phyloP scores from a whole-genome alignment of 306 rosid species.

The Cicer yamashitae region DNA sequence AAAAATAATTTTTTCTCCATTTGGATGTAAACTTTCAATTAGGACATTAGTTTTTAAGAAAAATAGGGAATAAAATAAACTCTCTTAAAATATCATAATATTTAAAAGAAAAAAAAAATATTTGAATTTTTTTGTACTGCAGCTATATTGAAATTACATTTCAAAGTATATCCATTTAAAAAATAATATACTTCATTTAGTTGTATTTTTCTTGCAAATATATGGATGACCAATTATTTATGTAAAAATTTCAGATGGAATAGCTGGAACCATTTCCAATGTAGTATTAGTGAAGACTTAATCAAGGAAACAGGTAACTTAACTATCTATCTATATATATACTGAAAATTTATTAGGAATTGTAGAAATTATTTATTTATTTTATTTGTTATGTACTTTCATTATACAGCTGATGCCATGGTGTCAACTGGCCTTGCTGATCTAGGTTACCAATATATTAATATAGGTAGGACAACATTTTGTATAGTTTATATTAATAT shows the following conservation, averaged over 20 bases:
- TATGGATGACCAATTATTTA: constrained; percentile 22
- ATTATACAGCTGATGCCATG: constrained; percentile 72
- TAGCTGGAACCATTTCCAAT: constrained; percentile 82
- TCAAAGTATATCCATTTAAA: background rate
- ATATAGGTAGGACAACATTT: constrained; percentile 57
- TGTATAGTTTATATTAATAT: background rate
- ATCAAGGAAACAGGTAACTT: constrained; percentile 69
- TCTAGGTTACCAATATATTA: constrained; percentile 68
- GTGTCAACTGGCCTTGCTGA: constrained; percentile 75
- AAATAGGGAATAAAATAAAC: no score
- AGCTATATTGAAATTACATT: background rate
- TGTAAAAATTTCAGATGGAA: constrained; percentile 54
- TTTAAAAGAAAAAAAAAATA: background rate
- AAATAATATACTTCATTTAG: background rate
- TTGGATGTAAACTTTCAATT: no score
- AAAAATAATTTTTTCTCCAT: no score
- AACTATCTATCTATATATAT: background rate
- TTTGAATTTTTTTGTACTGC: background rate
- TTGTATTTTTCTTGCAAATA: constrained; percentile 14
- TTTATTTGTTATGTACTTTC: background rate
- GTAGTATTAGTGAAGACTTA: constrained; percentile 61
- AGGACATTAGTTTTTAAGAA: no score
- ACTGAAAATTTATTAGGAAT: background rate
- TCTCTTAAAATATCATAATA: no score
- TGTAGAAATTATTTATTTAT: background rate